Evolutionary conservation across 345 rosid genomes (phyloP).

Genomic region (Bruguiera parviflora): DNA sequence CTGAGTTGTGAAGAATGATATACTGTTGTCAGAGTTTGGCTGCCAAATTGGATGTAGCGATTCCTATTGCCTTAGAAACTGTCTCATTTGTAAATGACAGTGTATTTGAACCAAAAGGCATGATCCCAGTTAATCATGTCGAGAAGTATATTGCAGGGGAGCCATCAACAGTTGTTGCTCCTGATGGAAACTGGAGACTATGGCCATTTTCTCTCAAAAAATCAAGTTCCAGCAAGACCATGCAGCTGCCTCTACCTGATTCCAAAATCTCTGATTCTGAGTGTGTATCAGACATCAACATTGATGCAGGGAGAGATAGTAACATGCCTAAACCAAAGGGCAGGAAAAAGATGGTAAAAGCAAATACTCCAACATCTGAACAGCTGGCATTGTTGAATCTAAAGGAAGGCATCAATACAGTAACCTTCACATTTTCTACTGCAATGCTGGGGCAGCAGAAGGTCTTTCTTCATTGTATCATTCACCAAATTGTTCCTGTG

Average conservation of each 20-base stretch:
- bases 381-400: constrained; percentile 76
- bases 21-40: constrained; percentile 46
- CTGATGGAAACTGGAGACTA: constrained; percentile 68
- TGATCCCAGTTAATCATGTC: constrained; percentile 47
- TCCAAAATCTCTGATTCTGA: constrained; percentile 29
- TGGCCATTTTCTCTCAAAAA: constrained; percentile 78
- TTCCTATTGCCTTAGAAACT: constrained; percentile 48
- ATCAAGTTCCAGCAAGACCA: constrained; percentile 37
- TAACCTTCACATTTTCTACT: constrained; percentile 85
- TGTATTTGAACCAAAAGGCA: constrained; percentile 51
- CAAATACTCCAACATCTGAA: constrained; percentile 73
- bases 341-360: constrained; percentile 53
- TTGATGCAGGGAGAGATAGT: constrained; percentile 26
- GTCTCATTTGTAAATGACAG: constrained; percentile 40
- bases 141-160: constrained; percentile 41
- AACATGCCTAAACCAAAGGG: constrained; percentile 30
- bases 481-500: constrained; percentile 10
- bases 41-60: constrained; percentile 54
- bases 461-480: constrained; percentile 37
- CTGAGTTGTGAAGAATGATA: constrained; percentile 46
- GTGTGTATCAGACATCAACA: constrained; percentile 26
- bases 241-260: constrained; percentile 27
- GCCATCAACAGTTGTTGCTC: constrained; percentile 40
- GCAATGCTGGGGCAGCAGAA: constrained; percentile 86
- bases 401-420: constrained; percentile 68